Evolutionary conservation across 108 stramenopile species (phyloP).

Genomic region (Fragilaria crotonensis): DNA sequence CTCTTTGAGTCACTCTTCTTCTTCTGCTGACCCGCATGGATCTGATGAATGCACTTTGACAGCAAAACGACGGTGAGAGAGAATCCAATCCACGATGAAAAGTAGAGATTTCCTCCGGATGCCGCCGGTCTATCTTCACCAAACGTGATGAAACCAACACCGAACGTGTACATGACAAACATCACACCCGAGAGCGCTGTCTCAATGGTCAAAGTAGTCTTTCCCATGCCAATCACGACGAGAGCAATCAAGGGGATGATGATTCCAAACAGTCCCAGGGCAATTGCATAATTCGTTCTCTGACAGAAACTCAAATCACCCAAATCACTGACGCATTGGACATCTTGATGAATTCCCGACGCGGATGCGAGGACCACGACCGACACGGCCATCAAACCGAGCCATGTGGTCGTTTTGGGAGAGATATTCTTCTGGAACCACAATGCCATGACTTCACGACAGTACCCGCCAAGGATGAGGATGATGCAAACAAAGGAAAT

Average conservation of each 20-base stretch:
- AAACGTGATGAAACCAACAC: slow-evolving; percentile 30
- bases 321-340: slow-evolving; percentile 16
- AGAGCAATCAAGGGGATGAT: slow-evolving; percentile 2
- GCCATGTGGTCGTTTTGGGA: slow-evolving; percentile 17
- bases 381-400: background rate
- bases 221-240: slow-evolving; percentile 1
- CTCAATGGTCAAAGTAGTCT: slow-evolving; percentile 6
- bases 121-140: slow-evolving; percentile 27
- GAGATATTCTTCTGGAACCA: background rate
- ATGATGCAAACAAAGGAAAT: slow-evolving; percentile 11
- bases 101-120: slow-evolving; percentile 34
- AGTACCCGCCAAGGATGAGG: slow-evolving; percentile 9
- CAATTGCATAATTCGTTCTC: slow-evolving; percentile 25
- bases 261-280: slow-evolving; percentile 23
- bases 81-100: slow-evolving; percentile 37
- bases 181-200: slow-evolving; percentile 10
- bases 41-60: too few relatives aligned
- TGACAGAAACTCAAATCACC: slow-evolving; percentile 19
- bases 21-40: too few relatives aligned
- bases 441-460: slow-evolving; percentile 11
- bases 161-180: slow-evolving; percentile 28
- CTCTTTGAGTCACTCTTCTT: too few relatives aligned
- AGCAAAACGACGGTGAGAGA: slow-evolving; percentile 21
- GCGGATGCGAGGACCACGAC: slow-evolving; percentile 9
- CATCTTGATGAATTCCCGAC: slow-evolving; percentile 2